Conservation (phyloP, 1,284 basidiomycete species). For the Pseudomicrostroma phylloplanum region DNA sequence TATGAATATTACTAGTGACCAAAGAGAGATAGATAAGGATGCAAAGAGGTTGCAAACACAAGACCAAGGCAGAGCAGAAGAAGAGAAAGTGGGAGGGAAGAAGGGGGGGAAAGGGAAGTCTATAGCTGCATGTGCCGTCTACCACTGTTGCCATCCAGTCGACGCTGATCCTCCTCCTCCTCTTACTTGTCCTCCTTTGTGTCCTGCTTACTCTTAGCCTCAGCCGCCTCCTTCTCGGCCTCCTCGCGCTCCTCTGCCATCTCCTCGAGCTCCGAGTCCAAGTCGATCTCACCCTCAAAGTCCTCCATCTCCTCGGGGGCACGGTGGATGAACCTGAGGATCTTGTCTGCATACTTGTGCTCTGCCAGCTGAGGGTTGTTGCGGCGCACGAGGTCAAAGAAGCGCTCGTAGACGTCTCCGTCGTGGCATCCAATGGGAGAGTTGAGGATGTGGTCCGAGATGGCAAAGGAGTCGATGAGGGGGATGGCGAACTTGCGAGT, state of each 20-base stretch:
- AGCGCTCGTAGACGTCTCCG: conserved; percentile 47
- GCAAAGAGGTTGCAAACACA: too few relatives aligned
- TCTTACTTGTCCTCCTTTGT: too few relatives aligned
- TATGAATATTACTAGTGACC: too few relatives aligned
- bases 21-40: too few relatives aligned
- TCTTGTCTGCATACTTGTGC: conserved; percentile 57
- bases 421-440: conserved; percentile 55
- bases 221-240: conserved; percentile 28
- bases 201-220: conserved; percentile 4
- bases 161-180: too few relatives aligned
- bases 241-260: conserved; percentile 45
- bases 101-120: too few relatives aligned
- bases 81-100: too few relatives aligned
- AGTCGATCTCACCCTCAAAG: conserved; percentile 52
- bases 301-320: conserved; percentile 51
- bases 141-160: too few relatives aligned
- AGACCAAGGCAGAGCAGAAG: too few relatives aligned
- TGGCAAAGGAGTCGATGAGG: conserved; percentile 57
- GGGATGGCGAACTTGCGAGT: conserved; percentile 55
- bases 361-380: conserved; percentile 48
- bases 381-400: conserved; percentile 40
- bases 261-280: conserved; percentile 55
- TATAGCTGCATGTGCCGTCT: too few relatives aligned
- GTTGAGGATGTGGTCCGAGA: conserved; percentile 59
- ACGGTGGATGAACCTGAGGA: conserved; percentile 57